A percentile compares a stretch with the other conserved stretches of the same genome.
phyloP scores from a whole-genome alignment of 1,284 basidiomycete genomes.

The Mycena sp. region DNA sequence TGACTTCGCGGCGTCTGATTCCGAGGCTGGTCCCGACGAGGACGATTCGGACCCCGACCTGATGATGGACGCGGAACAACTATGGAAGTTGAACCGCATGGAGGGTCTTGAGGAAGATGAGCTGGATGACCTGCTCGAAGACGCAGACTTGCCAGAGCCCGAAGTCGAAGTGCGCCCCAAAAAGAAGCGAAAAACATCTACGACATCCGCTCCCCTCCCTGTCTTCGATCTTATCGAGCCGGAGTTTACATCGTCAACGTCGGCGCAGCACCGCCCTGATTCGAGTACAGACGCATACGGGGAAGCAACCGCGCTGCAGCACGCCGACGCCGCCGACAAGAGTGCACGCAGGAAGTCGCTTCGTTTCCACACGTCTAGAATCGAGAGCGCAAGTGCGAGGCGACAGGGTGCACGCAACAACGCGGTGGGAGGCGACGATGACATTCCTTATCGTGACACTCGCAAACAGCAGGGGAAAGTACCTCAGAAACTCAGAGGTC shows the following conservation, averaged over 20 bases:
- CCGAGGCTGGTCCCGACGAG: conserved; percentile 51
- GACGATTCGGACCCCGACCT: conserved; percentile 51
- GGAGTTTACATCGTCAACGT: conserved; percentile 61
- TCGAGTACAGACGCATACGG: conserved; percentile 71
- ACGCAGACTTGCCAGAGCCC: conserved; percentile 52
- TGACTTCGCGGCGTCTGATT: conserved; percentile 72
- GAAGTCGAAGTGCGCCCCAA: conserved; percentile 45
- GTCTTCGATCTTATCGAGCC: conserved; percentile 83
- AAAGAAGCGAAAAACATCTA: conserved; percentile 55
- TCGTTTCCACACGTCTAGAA: conserved; percentile 88
- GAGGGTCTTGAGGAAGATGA: conserved; percentile 63
- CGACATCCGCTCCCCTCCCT: conserved; percentile 45
- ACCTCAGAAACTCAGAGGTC: conserved; percentile 45
- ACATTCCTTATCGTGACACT: conserved; percentile 84
- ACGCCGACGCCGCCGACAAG: conserved; percentile 86
- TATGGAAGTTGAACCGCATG: conserved; percentile 49
- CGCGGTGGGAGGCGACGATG: conserved; percentile 86
- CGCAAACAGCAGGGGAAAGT: conserved; percentile 54
- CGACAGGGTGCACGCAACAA: conserved; percentile 76
- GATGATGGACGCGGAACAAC: conserved; percentile 46
- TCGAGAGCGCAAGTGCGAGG: conserved; percentile 79
- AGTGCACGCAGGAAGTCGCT: conserved; percentile 81
- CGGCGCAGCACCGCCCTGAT: conserved; percentile 37
- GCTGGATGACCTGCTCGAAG: conserved; percentile 64
- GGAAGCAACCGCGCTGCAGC: conserved; percentile 77